A percentile compares a stretch with the other conserved stretches of the same genome.
Evolutionary conservation across 352 stramenopile genomes (phyloP).

Genomic region (Phytophthora europaea): DNA sequence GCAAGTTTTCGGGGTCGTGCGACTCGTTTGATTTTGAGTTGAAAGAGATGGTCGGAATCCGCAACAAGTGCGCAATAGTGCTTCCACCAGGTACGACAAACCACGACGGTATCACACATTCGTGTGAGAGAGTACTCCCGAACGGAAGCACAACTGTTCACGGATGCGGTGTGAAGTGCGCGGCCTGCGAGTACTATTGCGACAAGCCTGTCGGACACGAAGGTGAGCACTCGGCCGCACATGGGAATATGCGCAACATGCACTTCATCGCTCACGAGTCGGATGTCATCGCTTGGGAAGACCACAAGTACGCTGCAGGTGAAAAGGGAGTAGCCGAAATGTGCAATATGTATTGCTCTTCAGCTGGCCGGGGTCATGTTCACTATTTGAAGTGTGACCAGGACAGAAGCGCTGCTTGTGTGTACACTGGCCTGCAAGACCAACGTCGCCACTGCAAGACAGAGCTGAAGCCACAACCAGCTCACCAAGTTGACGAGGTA

Average conservation of each 20-base stretch:
- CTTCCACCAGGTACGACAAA: conserved; percentile 28
- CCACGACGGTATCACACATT: conserved; percentile 32
- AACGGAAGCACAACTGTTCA: conserved; percentile 35
- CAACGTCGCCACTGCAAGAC: conserved; percentile 49
- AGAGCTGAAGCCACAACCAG: conserved; percentile 29
- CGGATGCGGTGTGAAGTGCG: conserved; percentile 40
- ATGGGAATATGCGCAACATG: conserved; percentile 68
- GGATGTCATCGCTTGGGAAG: conserved; percentile 29
- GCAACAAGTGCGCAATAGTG: conserved; percentile 42
- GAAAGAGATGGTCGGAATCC: conserved; percentile 49
- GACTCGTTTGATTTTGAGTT: conserved; percentile 51
- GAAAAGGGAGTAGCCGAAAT: conserved; percentile 58
- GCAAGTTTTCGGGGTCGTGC: conserved; percentile 40
- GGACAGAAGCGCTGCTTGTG: conserved; percentile 23
- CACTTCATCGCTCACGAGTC: conserved; percentile 45
- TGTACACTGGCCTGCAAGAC: conserved; percentile 37
- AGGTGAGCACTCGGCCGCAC: conserved; percentile 44
- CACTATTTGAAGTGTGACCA: conserved; percentile 55
- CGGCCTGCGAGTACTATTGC: conserved; percentile 57
- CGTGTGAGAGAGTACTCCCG: conserved; percentile 30
- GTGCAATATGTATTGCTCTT: conserved; percentile 62
- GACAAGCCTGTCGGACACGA: conserved; percentile 47
- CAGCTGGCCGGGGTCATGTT: conserved; percentile 50
- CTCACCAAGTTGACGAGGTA: conserved; percentile 49
- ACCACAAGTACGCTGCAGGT: conserved; percentile 39